Conservation (phyloP, 2,329 filamentous ascomycete genomes). For the Alternaria viburni region DNA sequence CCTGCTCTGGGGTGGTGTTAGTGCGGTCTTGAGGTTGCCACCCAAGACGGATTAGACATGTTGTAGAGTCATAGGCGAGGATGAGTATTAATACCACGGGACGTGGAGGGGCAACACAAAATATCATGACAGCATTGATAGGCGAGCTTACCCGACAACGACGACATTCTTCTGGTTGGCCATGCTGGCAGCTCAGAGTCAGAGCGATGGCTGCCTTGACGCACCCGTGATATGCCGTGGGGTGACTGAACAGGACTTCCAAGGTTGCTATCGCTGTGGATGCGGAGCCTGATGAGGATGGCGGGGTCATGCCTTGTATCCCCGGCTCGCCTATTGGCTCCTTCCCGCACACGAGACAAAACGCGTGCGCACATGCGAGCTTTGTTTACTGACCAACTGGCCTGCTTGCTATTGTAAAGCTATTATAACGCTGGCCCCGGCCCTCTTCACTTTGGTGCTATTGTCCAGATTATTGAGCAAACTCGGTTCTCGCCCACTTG, state of each 20-base stretch:
- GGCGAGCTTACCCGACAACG: slow-evolving; percentile 54
- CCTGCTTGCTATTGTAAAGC: neutral
- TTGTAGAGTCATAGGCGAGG: neutral
- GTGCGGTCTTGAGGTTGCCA: slow-evolving; percentile 4
- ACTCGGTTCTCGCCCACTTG: neutral
- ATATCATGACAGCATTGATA: neutral
- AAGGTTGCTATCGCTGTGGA: neutral
- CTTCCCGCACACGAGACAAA: slow-evolving; percentile 26
- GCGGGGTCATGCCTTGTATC: slow-evolving; percentile 19
- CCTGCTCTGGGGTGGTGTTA: slow-evolving; percentile 59
- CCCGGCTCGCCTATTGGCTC: slow-evolving; percentile 24
- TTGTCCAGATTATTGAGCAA: neutral
- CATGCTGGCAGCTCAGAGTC: slow-evolving; percentile 16
- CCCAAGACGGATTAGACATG: neutral
- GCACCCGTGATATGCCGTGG: slow-evolving; percentile 10
- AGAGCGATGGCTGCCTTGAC: slow-evolving; percentile 9
- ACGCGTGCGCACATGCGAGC: slow-evolving; percentile 29
- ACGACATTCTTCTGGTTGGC: slow-evolving; percentile 47
- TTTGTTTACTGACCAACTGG: slow-evolving; percentile 21
- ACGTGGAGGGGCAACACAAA: neutral
- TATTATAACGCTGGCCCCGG: neutral
- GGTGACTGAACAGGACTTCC: neutral
- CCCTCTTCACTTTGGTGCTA: neutral
- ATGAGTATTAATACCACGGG: neutral
- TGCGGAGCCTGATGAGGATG: slow-evolving; percentile 3